A percentile compares a stretch with the other conserved stretches of the same genome.
phyloP scores from a whole-genome alignment of 148 eudicot species.

The Spergularia marina region DNA sequence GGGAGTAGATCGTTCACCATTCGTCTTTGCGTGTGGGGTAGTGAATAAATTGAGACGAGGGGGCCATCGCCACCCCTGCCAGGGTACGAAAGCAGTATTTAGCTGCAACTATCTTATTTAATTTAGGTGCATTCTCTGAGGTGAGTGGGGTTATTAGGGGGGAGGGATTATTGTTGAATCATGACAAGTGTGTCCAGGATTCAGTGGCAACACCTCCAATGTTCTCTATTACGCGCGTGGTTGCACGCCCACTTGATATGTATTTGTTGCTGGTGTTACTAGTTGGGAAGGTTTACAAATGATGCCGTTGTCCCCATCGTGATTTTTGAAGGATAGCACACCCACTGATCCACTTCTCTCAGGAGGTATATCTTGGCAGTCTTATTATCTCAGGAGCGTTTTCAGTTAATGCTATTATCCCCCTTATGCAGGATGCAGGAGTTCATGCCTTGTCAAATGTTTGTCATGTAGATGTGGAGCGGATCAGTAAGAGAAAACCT shows the following conservation, averaged over 20 bases:
- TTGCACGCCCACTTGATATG: background rate
- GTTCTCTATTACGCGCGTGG: background rate
- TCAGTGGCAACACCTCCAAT: background rate
- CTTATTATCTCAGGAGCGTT: too few relatives aligned
- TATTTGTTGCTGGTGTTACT: background rate
- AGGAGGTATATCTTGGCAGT: too few relatives aligned
- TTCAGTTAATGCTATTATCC: background rate
- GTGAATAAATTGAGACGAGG: too few relatives aligned
- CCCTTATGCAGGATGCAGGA: conserved; percentile 75
- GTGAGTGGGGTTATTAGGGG: too few relatives aligned
- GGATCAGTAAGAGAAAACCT: conserved; percentile 90
- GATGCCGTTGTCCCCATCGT: conserved; percentile 6
- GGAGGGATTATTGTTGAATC: background rate
- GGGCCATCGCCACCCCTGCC: too few relatives aligned
- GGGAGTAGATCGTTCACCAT: too few relatives aligned
- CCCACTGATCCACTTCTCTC: too few relatives aligned
- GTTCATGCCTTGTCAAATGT: conserved; percentile 98
- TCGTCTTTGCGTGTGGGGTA: too few relatives aligned
- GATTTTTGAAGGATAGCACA: background rate
- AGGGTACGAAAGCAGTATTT: background rate
- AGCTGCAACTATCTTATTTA: background rate
- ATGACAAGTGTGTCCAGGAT: background rate
- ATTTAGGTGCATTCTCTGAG: background rate
- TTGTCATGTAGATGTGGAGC: conserved; percentile 94
- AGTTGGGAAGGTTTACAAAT: background rate